A percentile compares a stretch with the other conserved stretches of the same genome.
Evolutionary conservation across 306 rosid genomes (phyloP).

Genomic region (Alnus glutinosa): DNA sequence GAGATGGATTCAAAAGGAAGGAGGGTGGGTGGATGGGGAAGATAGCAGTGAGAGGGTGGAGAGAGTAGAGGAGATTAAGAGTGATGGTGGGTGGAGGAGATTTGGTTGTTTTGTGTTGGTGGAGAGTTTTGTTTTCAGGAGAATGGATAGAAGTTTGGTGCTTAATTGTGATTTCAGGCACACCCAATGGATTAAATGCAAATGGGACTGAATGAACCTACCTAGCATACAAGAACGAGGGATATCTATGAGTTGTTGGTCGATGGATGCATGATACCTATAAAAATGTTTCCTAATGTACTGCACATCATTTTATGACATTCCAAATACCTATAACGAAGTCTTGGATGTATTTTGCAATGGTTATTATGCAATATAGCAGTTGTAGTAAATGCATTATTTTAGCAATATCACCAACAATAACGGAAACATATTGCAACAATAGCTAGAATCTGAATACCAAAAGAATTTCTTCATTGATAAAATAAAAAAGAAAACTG

Average conservation of each 20-base stretch:
- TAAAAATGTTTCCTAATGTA: too few relatives aligned
- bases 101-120: constrained; percentile 64
- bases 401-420: background rate
- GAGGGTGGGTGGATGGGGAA: constrained; percentile 34
- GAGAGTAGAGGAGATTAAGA: constrained; percentile 25
- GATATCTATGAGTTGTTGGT: too few relatives aligned
- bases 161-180: constrained; percentile 51
- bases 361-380: background rate
- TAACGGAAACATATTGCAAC: background rate
- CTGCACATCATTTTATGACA: too few relatives aligned
- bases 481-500: background rate
- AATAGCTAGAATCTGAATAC: background rate
- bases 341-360: background rate
- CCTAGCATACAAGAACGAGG: too few relatives aligned
- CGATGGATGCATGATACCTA: too few relatives aligned
- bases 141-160: constrained; percentile 55
- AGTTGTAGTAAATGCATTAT: background rate
- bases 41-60: constrained; percentile 37
- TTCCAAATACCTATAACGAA: background rate
- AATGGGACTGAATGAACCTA: constrained; percentile 48
- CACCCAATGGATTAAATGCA: constrained; percentile 39
- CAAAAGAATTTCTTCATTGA: background rate
- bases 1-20: constrained; percentile 47
- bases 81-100: constrained; percentile 45
- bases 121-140: constrained; percentile 58